These are phyloP conservation scores for Blastocystis sp. DNA, from an alignment of 352 stramenopile species.

Conservation along the genomic window DNA sequence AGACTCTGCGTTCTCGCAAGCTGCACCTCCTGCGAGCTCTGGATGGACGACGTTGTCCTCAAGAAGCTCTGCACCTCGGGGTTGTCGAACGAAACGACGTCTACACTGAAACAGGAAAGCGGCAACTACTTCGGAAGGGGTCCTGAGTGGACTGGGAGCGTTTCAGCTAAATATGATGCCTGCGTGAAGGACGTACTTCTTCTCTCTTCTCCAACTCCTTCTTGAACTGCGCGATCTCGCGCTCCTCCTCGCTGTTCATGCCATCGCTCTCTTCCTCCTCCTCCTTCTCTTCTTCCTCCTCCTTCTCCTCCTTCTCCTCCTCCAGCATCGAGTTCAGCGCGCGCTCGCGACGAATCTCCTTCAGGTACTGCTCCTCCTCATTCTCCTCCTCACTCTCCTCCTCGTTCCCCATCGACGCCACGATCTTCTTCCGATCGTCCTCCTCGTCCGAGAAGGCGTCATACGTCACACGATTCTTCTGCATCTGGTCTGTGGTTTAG, in stretches of 20 bases:
- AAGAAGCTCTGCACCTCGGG: slow-evolving; percentile 36
- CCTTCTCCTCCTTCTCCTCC: neutral
- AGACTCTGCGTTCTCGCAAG: neutral
- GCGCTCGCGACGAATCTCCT: slow-evolving; percentile 39
- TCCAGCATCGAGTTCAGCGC: neutral
- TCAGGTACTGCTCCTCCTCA: slow-evolving; percentile 52
- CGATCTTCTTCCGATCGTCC: slow-evolving; percentile 1
- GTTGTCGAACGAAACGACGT: slow-evolving; percentile 66
- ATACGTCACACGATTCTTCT: slow-evolving; percentile 37
- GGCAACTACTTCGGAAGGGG: neutral
- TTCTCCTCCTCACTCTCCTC: slow-evolving; percentile 48
- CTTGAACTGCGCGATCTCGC: neutral
- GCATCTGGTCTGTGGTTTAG: slow-evolving; percentile 36
- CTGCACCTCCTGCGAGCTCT: neutral
- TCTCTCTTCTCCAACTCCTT: slow-evolving; percentile 54
- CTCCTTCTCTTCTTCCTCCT: slow-evolving; percentile 51
- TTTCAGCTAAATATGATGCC: neutral
- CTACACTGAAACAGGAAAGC: neutral
- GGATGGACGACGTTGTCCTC: neutral
- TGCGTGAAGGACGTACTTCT: neutral
- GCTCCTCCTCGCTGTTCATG: slow-evolving; percentile 27
- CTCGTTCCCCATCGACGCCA: neutral
- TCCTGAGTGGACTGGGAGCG: neutral
- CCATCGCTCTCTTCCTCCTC: slow-evolving; percentile 10
- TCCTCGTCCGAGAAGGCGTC: slow-evolving; percentile 51